Base-by-base conservation (phyloP, 345 rosid species). In the Gossypium raimondii region DNA sequence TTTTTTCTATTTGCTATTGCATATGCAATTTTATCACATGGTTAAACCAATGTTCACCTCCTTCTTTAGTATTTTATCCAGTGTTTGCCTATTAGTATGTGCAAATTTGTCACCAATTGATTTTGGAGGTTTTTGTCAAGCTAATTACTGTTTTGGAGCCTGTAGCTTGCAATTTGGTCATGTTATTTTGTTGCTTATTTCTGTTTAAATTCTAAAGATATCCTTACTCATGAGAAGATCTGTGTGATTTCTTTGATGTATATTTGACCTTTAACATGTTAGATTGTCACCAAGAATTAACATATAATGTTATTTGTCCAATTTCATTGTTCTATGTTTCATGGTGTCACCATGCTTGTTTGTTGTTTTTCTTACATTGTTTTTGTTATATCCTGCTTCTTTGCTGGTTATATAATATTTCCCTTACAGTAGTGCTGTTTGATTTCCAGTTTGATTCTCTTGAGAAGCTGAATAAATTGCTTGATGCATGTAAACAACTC, bases 391-490 rank as follows among this genome's bases (percentile, higher is more conserved):
- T 9, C 20, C 7, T 34, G 7, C 45, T 68, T 41, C 22, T 2
- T 78, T 50, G 45, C 56, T 57, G 72, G 41, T 25, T 20, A 2
- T 44, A 1, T 27, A 51, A 62, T 59, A 56, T 51, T 75, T 57
- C 62, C n/a, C 63, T 59, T 24, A 22, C 63, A 24, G 13, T 48
- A 22, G 41, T 77, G 22, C n/a, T 27, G 43, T 60, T 82, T 11
- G 76, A 73, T 73, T 82, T 79, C 73, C 87, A 87, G 91, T 74
- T 72, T 27, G 80, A 83, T 85, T 89, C 93, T 60, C 77, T 87
- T 75, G 88, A 86, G 75, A 89, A 89, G 88, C 86, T 89, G 84
- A 80, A 85, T 76, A 80, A 76, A 72, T 83, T 89, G 81, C 88
- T 87, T 70, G 86, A 86, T 78, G 89, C 88, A 11, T 87, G 91